Evolutionary conservation across 2,329 filamentous ascomycete species (phyloP).

Genomic region (Amauroascus verrucosus): DNA sequence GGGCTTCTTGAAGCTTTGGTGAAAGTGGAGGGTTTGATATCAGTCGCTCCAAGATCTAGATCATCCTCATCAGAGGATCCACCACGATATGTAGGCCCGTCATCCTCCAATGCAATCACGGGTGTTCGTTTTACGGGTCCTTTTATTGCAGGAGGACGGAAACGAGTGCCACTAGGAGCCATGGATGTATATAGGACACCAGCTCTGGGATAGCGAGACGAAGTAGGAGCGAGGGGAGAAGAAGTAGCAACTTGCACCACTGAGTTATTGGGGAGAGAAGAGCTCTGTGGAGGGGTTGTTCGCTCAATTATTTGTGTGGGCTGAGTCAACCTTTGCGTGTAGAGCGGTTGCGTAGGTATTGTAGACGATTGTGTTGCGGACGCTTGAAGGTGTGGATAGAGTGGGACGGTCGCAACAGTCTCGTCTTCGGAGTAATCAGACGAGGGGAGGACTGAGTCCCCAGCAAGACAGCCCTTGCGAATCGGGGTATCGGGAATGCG

Average conservation of each 20-base stretch:
- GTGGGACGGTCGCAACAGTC: conserved; percentile 42
- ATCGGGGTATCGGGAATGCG: conserved; percentile 31
- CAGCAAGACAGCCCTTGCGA: conserved; percentile 26
- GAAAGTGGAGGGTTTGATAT: conserved; percentile 53
- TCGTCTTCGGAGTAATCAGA: conserved; percentile 35
- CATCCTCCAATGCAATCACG: conserved; percentile 43
- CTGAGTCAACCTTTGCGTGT: conserved; percentile 45
- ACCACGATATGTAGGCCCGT: conserved; percentile 49
- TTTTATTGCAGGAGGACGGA: conserved; percentile 43
- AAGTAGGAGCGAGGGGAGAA: conserved; percentile 56
- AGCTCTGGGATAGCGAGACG: conserved; percentile 29
- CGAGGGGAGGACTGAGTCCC: conserved; percentile 19
- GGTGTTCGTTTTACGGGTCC: conserved; percentile 33
- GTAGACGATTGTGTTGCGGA: conserved; percentile 28
- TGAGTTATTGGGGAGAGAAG: conserved; percentile 28
- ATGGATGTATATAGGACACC: conserved; percentile 51
- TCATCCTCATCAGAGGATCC: conserved; percentile 56
- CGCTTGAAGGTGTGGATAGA: conserved; percentile 19
- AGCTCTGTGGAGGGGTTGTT: conserved; percentile 24
- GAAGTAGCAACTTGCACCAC: conserved; percentile 79
- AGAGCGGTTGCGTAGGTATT: conserved; percentile 40
- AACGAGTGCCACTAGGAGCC: conserved; percentile 65
- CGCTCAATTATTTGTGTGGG: conserved; percentile 50
- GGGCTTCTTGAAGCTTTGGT: conserved; percentile 35
- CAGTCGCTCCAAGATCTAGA: conserved; percentile 37